phyloP scores from a whole-genome alignment of 345 rosid genomes.

The Adansonia digitata region DNA sequence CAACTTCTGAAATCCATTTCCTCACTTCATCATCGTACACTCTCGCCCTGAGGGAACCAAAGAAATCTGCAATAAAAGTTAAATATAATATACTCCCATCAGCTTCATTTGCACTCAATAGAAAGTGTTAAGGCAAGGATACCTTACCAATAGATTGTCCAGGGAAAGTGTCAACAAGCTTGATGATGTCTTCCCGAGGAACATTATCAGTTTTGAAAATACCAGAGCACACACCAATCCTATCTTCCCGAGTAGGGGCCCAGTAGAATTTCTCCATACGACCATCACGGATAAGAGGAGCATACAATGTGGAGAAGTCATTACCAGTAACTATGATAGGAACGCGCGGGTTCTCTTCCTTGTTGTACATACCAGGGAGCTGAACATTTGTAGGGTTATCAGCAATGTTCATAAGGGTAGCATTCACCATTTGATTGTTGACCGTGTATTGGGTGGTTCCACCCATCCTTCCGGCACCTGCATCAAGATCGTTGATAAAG shows the following conservation, averaged over 20 bases:
- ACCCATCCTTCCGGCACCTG: conserved; percentile 91
- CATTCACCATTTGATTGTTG: conserved; percentile 99
- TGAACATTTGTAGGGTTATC: conserved; percentile 91
- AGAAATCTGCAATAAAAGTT: conserved; percentile 56
- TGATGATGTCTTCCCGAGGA: conserved; percentile 51
- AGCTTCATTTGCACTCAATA: too few relatives aligned
- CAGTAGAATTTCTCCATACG: conserved; percentile 99
- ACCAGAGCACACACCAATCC: conserved; percentile 85
- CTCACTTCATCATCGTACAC: conserved; percentile 97
- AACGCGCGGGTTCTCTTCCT: conserved; percentile 86
- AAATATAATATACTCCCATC: not conserved
- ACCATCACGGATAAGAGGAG: conserved; percentile 97
- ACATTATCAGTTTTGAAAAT: conserved; percentile 69
- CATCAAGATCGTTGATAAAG: conserved; percentile 95
- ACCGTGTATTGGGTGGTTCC: conserved; percentile 97
- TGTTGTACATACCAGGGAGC: conserved; percentile 99
- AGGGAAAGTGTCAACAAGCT: conserved; percentile 81
- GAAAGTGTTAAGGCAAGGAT: not conserved
- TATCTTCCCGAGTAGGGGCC: conserved; percentile 94
- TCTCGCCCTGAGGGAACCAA: conserved; percentile 89
- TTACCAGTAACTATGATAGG: conserved; percentile 96
- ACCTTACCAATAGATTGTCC: conserved; percentile 86
- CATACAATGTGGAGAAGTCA: conserved; percentile 92
- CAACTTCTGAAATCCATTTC: conserved; percentile 60
- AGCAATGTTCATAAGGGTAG: conserved; percentile 99